phyloP scores from a whole-genome alignment of 805 yeast genomes.

The Tetrapisispora namnaoensis region DNA sequence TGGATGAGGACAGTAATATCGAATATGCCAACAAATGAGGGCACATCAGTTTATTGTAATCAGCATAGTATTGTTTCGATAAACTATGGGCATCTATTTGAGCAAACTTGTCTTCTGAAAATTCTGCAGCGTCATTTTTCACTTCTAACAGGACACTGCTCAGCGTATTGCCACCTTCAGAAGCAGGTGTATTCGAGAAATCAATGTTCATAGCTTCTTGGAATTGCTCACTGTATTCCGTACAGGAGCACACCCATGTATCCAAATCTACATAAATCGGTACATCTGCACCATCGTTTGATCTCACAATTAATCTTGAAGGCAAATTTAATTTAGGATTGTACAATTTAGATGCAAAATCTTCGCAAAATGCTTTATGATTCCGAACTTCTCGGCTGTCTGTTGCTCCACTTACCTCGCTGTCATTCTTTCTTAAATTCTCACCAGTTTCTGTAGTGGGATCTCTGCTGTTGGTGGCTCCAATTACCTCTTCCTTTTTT shows the following conservation, averaged over 20 bases:
- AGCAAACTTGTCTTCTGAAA: slow-evolving; percentile 22
- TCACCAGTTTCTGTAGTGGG: background rate
- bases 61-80: slow-evolving; percentile 19
- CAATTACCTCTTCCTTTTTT: background rate
- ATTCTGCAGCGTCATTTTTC: slow-evolving; percentile 12
- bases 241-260: slow-evolving; percentile 29
- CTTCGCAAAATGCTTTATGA: background rate
- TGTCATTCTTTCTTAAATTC: background rate
- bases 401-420: background rate
- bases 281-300: slow-evolving; percentile 8
- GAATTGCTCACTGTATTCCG: slow-evolving; percentile 20
- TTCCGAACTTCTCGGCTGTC: background rate
- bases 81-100: slow-evolving; percentile 22
- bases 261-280: slow-evolving; percentile 24
- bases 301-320: slow-evolving; percentile 19
- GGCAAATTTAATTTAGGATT: slow-evolving; percentile 5
- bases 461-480: background rate
- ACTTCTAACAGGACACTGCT: slow-evolving; percentile 7
- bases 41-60: slow-evolving; percentile 21
- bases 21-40: slow-evolving; percentile 28
- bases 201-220: slow-evolving; percentile 5
- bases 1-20: slow-evolving; percentile 18
- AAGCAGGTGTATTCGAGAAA: background rate
- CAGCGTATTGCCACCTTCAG: background rate
- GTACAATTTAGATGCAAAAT: slow-evolving; percentile 5